These are phyloP conservation scores for Teratosphaeriaceae sp. DNA, from an alignment of 2,329 filamentous ascomycete species.

Conservation along the genomic window DNA sequence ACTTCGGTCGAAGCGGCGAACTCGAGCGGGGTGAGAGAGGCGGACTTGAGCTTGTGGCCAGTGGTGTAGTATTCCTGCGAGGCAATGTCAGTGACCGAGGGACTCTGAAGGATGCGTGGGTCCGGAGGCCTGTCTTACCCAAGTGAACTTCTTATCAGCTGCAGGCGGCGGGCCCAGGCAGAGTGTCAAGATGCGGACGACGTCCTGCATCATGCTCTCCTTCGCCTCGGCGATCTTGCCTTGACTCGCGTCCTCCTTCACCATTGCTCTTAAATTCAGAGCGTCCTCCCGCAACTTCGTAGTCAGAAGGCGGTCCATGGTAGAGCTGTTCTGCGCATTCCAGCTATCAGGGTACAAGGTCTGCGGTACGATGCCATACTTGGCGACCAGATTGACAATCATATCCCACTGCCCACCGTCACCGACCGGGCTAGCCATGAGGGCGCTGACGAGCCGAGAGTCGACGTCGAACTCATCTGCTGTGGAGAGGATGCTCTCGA, in stretches of 20 bases:
- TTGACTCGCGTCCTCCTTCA: slow-evolving; percentile 30
- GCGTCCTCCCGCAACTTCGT: slow-evolving; percentile 84
- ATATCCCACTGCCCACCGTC: slow-evolving; percentile 93
- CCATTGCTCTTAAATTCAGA: slow-evolving; percentile 59
- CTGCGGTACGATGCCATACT: slow-evolving; percentile 80
- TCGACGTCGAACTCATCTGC: slow-evolving; percentile 63
- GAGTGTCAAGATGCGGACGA: slow-evolving; percentile 74
- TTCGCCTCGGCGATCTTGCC: slow-evolving; percentile 50
- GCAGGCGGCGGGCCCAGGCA: slow-evolving; percentile 73
- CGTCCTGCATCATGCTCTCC: slow-evolving; percentile 68
- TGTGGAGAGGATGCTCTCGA: slow-evolving; percentile 76
- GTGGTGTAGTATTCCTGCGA: slow-evolving; percentile 60
- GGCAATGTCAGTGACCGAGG: not conserved
- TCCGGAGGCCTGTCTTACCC: slow-evolving; percentile 38
- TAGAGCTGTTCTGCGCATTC: slow-evolving; percentile 64
- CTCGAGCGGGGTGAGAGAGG: slow-evolving; percentile 59
- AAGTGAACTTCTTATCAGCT: slow-evolving; percentile 63
- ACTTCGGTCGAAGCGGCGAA: slow-evolving; percentile 66
- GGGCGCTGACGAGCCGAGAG: slow-evolving; percentile 61
- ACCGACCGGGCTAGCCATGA: slow-evolving; percentile 61
- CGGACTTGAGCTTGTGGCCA: slow-evolving; percentile 54
- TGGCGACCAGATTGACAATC: slow-evolving; percentile 73
- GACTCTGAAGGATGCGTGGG: no score
- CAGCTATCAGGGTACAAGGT: slow-evolving; percentile 73
- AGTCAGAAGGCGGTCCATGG: slow-evolving; percentile 68